A percentile compares a stretch with the other conserved stretches of the same genome.
Evolutionary conservation across 257 asterid species (phyloP).

Genomic region (Ajuga chamaepitys): DNA sequence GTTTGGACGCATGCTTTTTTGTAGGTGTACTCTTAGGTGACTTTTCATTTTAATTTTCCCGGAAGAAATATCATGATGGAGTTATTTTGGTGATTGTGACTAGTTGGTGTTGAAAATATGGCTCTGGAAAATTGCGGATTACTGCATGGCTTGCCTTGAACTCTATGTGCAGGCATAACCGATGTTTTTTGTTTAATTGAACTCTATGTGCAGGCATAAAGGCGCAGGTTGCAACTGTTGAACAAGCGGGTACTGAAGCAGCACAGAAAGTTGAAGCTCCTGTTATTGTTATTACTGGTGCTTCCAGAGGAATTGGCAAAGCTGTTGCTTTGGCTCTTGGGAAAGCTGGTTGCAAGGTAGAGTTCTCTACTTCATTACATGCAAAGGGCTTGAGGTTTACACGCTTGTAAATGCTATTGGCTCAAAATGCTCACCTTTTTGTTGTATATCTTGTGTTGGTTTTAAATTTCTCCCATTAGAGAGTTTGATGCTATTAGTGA

Average conservation of each 20-base stretch:
- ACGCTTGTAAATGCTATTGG: too few species aligned
- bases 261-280: constrained; percentile 64
- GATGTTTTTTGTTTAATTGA: background rate
- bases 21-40: background rate
- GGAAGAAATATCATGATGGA: background rate
- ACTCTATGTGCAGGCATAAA: constrained; percentile 44
- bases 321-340: constrained; percentile 90
- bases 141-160: background rate
- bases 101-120: background rate
- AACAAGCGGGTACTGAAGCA: constrained; percentile 41
- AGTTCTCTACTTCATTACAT: background rate
- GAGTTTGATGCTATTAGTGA: constrained; percentile 1
- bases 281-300: constrained; percentile 85
- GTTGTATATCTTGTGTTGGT: too few species aligned
- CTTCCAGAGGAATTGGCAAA: constrained; percentile 94
- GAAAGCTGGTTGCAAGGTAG: constrained; percentile 94
- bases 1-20: background rate
- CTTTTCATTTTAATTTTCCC: background rate
- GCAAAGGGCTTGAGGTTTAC: background rate
- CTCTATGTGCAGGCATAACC: background rate
- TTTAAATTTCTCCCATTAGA: background rate
- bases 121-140: background rate
- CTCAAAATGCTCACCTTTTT: background rate
- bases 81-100: background rate
- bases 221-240: constrained; percentile 61